phyloP scores from a whole-genome alignment of 495 filamentous ascomycete genomes.

The Hypomontagnella submonticulosa region DNA sequence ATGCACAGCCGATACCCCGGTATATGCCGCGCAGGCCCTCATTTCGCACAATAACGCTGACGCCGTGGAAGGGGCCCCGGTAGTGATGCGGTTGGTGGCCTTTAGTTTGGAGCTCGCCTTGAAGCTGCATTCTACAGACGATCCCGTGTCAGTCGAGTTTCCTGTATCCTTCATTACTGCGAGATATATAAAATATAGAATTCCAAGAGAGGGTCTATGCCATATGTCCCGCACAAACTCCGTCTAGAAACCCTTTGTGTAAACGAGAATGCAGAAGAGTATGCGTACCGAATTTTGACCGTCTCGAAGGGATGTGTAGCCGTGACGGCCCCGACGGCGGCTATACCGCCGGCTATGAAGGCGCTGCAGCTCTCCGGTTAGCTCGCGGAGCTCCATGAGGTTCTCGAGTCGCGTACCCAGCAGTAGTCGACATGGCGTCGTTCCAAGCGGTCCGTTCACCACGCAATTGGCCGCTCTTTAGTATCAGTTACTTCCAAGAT shows the following conservation, averaged over 20 bases:
- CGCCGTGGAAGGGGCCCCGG: conserved; percentile 90
- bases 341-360: conserved; percentile 95
- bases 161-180: background rate
- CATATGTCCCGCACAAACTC: background rate
- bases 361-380: conserved; percentile 54
- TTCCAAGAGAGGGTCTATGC: background rate
- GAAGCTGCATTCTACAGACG: conserved; percentile 82
- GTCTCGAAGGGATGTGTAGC: conserved; percentile 99
- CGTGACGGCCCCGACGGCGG: conserved; percentile 96
- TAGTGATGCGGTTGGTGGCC: conserved; percentile 85
- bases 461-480: conserved; percentile 12
- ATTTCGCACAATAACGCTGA: conserved; percentile 89
- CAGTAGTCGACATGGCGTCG: conserved; percentile 59
- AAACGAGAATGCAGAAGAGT: conserved; percentile 10
- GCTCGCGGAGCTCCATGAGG: background rate
- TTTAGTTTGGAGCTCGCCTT: conserved; percentile 93
- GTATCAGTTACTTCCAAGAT: background rate
- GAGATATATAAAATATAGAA: background rate
- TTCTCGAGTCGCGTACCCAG: conserved; percentile 49
- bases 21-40: conserved; percentile 89
- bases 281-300: conserved; percentile 89
- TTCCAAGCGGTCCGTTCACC: conserved; percentile 27
- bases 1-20: conserved; percentile 90
- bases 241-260: conserved; percentile 1
- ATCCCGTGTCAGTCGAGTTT: conserved; percentile 30